These are phyloP conservation scores for Didymella lethalis DNA, from an alignment of 2,329 filamentous ascomycete species.

Conservation along the genomic window DNA sequence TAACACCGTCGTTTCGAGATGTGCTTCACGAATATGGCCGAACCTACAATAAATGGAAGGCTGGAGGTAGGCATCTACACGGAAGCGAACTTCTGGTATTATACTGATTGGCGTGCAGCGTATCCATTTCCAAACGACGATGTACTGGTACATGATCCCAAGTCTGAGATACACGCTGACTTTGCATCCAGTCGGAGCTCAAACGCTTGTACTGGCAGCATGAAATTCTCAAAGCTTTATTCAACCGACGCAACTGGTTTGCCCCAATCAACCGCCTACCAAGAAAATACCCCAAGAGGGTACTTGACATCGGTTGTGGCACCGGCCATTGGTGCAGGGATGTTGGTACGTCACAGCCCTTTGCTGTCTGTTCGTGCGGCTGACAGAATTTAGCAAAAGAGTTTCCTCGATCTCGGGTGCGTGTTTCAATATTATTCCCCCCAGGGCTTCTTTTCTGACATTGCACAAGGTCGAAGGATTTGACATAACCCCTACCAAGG, in stretches of 20 bases:
- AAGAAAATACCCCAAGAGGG: constrained; percentile 43
- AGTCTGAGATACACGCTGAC: constrained; percentile 21
- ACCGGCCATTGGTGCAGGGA: constrained; percentile 54
- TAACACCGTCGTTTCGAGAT: constrained; percentile 51
- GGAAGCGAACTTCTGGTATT: neutral
- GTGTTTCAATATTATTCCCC: constrained; percentile 6
- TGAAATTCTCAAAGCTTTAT: constrained; percentile 49
- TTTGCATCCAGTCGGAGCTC: constrained; percentile 45
- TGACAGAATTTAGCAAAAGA: constrained; percentile 43
- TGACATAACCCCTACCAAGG: constrained; percentile 53
- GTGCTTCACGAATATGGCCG: constrained; percentile 52
- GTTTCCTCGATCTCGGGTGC: constrained; percentile 46
- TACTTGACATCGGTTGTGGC: constrained; percentile 55
- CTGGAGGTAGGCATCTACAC: constrained; percentile 46
- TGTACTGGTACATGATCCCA: constrained; percentile 37
- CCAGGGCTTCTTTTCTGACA: constrained; percentile 24
- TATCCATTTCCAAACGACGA: constrained; percentile 52
- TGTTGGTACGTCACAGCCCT: constrained; percentile 46
- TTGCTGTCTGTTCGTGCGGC: constrained; percentile 4
- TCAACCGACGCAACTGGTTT: constrained; percentile 46
- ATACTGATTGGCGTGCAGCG: constrained; percentile 42
- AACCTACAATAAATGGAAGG: constrained; percentile 52
- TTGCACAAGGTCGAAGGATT: constrained; percentile 51
- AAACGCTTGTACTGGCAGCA: constrained; percentile 52
- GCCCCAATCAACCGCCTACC: constrained; percentile 48